Base-by-base conservation (phyloP, 805 yeast species). In the Candida ascalaphidarum region DNA sequence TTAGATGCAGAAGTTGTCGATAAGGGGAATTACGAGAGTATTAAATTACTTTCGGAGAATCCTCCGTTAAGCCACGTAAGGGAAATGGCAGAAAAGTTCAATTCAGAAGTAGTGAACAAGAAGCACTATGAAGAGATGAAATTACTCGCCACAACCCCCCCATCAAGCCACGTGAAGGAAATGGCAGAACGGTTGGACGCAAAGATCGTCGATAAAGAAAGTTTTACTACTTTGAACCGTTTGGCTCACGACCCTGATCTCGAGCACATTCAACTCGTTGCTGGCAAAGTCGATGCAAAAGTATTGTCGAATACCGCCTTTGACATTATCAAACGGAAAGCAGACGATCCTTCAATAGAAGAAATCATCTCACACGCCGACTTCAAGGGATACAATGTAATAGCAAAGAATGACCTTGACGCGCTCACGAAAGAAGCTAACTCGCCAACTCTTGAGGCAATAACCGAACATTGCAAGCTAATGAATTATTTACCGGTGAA, bases 111-210 rank as follows among this genome's bases (percentile, higher is more conserved):
- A 6, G 22, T 48, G 18, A 17, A 22, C 17, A 21, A 33, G 9
- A 12, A 22, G 4, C 48, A 41, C 10, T 27, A 27, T 17, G 21
- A 25, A 3, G 15, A 19, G 12, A 30, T 39, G 21, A 20, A 23
- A n/a, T 22, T 33, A 11, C 26, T 33, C 19, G 38, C 37, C 2
- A 28, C 37, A 17, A 14, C 22, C 9, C 51, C 50, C 6, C 22
- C 44, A 1, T 21, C 44, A 14, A 41, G 43, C 2, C 32, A 30
- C 11, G 16, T 46, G 11, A 30, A 15, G 6, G 28, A 27, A n/a
- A 34, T 35, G 20, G 50, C 50, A 2, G 27, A 22, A 17, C 9
- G 13, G 3, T 23, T 33, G 3, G 48, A 46, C 4, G 39, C 40
- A 22, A 27, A 22, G 2, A 36, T 50, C 9, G 21, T 52, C 3